Base-by-base conservation (phyloP, 2,329 filamentous ascomycete genomes). In the Didymella sp. region DNA sequence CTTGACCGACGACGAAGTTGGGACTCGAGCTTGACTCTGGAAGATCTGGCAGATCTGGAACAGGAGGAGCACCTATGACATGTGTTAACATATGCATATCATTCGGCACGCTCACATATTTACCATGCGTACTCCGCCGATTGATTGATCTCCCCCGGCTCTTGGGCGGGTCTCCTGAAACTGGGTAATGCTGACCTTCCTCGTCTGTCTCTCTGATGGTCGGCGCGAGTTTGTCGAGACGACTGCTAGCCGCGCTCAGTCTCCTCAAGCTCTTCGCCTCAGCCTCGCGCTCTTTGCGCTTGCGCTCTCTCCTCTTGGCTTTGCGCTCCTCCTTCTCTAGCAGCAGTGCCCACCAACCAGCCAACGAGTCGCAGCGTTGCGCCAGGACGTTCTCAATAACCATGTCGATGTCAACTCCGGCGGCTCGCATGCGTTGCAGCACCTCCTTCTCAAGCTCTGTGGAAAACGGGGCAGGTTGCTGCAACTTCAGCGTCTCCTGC, bases 271-370 rank as follows among this genome's bases (percentile, higher is more conserved):
- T 91, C 73, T 92, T 89, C 54, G 87, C 87, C 69, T 98, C 92
- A 1, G 85, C 83, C 68, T 99, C 93, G 66, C 87, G 88, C 73
- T 98, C 93, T 71, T 85, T 92, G 8, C 94, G 86, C 72, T 94
- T 97, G 50, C 87, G 85, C 68, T 97, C 92, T 60, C 89, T 83
- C 59, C 92, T 84, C 60, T 80, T 84, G 62, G 93, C 88, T 76
- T 99, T 99, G 8, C 92, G 87, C 73, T 92, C 87, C 72, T 99
- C 95, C 74, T 98, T 99, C 71, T 98, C 95, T 9, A 98, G 87
- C 35, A 99, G 79, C 25, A 99, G 78, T 3, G 91, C 90, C 95
- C 95, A 99, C 95, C 95, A 99, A 6, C 95, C 95, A 47, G 92
- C 91, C 45, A 99, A 80, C 6, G 89, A 85, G 76, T 99, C 94